A percentile compares a stretch with the other conserved stretches of the same genome.
phyloP scores from a whole-genome alignment of 2,329 filamentous ascomycete species.

The Atkinsonella hypoxylon region DNA sequence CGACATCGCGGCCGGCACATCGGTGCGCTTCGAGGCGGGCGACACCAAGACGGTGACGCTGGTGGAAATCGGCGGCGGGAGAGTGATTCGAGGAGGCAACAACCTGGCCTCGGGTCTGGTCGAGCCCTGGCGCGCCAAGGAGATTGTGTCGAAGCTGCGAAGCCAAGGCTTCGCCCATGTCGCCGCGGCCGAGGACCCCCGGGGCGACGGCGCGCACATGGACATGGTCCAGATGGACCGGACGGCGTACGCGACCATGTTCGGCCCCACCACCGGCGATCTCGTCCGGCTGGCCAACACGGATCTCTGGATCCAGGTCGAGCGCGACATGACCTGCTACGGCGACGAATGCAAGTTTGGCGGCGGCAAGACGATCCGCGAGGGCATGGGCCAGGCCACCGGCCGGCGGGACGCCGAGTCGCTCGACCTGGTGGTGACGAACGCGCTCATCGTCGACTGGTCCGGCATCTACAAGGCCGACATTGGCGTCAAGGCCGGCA shows the following conservation, averaged over 20 bases:
- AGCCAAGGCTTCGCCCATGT: conserved; percentile 67
- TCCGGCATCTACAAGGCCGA: conserved; percentile 93
- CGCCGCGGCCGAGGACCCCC: conserved; percentile 42
- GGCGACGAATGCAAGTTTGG: conserved; percentile 95
- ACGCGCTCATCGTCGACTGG: conserved; percentile 84
- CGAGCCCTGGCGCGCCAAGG: conserved; percentile 47
- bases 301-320: conserved; percentile 81
- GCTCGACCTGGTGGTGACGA: conserved; percentile 77
- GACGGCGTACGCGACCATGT: conserved; percentile 74
- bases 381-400: conserved; percentile 90
- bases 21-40: conserved; percentile 86
- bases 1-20: conserved; percentile 84
- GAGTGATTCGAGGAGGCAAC: conserved; percentile 77
- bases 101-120: conserved; percentile 61
- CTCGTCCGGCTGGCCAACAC: conserved; percentile 70
- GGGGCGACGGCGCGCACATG: conserved; percentile 38
- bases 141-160: conserved; percentile 56
- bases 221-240: conserved; percentile 61
- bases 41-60: conserved; percentile 83
- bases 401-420: conserved; percentile 60
- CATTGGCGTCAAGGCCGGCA: conserved; percentile 80
- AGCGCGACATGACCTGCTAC: conserved; percentile 72
- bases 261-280: conserved; percentile 84
- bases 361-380: conserved; percentile 83
- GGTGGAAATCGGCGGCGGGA: conserved; percentile 75